These are phyloP conservation scores for Corymbia calophylla DNA, from an alignment of 441 rosid species.

Conservation along the genomic window DNA sequence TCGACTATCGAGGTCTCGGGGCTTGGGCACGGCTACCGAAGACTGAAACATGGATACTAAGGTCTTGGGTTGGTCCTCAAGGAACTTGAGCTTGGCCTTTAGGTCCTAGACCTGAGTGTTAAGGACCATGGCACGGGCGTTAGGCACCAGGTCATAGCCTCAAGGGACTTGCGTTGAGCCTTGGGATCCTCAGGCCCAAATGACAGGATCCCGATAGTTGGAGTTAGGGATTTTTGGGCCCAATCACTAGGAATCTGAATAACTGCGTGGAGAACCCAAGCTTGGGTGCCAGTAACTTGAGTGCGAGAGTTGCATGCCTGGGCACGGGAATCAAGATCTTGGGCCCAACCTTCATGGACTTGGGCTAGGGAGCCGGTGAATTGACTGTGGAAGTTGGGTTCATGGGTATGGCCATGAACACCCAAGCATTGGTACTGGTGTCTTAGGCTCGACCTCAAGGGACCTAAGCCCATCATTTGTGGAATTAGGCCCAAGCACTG, in stretches of 20 bases:
- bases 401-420: background rate
- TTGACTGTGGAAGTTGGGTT: accelerated
- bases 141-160: background rate
- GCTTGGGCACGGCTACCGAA: background rate
- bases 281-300: background rate
- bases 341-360: background rate
- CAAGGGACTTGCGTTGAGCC: background rate
- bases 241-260: background rate
- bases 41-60: background rate
- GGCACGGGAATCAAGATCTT: background rate
- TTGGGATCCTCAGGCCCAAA: background rate
- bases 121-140: background rate
- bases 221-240: background rate
- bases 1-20: background rate
- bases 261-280: background rate
- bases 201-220: background rate
- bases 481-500: accelerated
- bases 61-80: background rate
- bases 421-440: background rate
- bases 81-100: background rate
- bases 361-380: background rate
- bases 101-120: background rate
- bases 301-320: accelerated
- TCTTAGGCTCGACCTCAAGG: background rate
- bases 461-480: background rate